Evolutionary conservation across 1,284 basidiomycete genomes (phyloP).

Genomic region (Cutaneotrichosporon cutaneum): DNA sequence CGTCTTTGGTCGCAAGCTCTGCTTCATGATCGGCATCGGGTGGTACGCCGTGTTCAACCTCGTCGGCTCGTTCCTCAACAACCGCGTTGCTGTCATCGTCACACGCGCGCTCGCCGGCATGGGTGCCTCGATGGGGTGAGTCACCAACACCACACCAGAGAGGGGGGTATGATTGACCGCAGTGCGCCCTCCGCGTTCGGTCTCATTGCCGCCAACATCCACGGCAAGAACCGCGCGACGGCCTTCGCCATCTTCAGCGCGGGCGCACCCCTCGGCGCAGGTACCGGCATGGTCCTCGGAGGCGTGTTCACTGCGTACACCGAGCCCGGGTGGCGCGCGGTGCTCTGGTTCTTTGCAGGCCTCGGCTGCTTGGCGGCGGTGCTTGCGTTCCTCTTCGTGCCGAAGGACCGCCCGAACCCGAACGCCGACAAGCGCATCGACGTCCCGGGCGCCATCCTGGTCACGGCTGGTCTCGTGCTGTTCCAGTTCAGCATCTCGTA

Average conservation of each 20-base stretch:
- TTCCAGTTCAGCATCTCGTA: constrained; percentile 74
- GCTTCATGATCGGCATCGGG: constrained; percentile 43
- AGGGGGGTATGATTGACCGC: constrained; percentile 20
- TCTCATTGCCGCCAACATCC: constrained; percentile 26
- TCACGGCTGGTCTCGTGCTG: constrained; percentile 44
- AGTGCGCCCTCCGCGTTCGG: constrained; percentile 24
- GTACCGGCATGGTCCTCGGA: constrained; percentile 19
- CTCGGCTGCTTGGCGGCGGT: constrained; percentile 10
- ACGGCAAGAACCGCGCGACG: constrained; percentile 27
- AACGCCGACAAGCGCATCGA: constrained; percentile 19
- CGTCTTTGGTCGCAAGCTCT: constrained; percentile 39
- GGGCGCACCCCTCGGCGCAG: constrained; percentile 25
- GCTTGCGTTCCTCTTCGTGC: constrained; percentile 13
- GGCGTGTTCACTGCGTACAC: constrained; percentile 23
- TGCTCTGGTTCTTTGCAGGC: constrained; percentile 22
- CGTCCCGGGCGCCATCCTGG: constrained; percentile 23
- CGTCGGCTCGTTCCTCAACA: constrained; percentile 40
- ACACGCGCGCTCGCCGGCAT: constrained; percentile 38
- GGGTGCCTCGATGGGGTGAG: constrained; percentile 39
- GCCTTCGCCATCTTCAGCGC: constrained; percentile 25
- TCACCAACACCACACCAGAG: constrained; percentile 1
- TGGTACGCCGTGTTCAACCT: constrained; percentile 44
- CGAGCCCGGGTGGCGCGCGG: constrained; percentile 17
- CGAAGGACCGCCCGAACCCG: not conserved
- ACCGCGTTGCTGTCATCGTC: constrained; percentile 38